Percentiles rank a stretch among this genome's conserved stretches.
These are phyloP conservation scores for Saccharomycopsis fermentans DNA, from an alignment of 805 yeast species.

Conservation along the genomic window DNA sequence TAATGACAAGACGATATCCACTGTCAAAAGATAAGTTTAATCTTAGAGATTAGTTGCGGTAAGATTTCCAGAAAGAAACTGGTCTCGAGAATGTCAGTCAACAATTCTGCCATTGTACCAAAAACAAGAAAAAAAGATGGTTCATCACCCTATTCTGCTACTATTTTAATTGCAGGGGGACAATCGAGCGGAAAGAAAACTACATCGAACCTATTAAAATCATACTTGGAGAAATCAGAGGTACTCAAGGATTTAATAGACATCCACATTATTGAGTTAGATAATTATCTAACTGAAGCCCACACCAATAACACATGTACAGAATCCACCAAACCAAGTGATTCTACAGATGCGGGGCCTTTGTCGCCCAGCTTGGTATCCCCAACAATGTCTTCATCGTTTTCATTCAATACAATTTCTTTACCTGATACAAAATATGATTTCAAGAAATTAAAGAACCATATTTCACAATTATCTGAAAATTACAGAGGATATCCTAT, in stretches of 20 bases:
- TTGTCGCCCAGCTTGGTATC: background rate
- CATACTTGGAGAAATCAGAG: constrained; percentile 3
- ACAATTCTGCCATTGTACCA: background rate
- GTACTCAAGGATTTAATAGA: constrained; percentile 3
- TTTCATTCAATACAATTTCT: background rate
- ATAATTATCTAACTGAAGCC: constrained; percentile 5
- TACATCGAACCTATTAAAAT: constrained; percentile 4
- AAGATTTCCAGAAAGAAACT: too few relatives aligned
- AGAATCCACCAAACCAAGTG: background rate
- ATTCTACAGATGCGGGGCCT: background rate
- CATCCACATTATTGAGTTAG: constrained; percentile 12
- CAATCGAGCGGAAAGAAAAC: constrained; percentile 16
- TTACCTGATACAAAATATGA: constrained; percentile 2
- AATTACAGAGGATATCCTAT: background rate
- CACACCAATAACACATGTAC: background rate
- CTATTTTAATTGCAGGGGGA: constrained; percentile 18
- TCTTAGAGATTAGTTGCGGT: too few relatives aligned
- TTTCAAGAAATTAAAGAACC: constrained; percentile 8
- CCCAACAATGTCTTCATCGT: background rate
- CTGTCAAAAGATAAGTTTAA: too few relatives aligned
- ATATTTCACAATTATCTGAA: background rate
- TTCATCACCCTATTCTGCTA: background rate
- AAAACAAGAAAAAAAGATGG: background rate
- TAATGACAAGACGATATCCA: too few relatives aligned
- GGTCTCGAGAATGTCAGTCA: background rate